A percentile compares a stretch with the other conserved stretches of the same genome.
Evolutionary conservation across 176 grass and related monocot genomes (phyloP).

Genomic region (Oryza punctata): DNA sequence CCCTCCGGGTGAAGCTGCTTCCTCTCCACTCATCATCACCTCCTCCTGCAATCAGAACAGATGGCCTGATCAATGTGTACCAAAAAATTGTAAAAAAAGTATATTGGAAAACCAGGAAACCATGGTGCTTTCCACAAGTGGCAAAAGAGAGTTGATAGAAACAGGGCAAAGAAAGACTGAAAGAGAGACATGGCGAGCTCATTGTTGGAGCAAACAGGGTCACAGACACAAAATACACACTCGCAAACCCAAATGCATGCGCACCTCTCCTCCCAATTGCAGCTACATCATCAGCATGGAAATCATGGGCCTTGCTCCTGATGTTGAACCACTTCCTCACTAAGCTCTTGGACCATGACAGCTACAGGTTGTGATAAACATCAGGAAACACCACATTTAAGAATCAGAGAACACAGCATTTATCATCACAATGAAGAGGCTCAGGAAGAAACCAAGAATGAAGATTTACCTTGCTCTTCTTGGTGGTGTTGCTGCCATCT

Average conservation of each 20-base stretch:
- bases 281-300: constrained; percentile 81
- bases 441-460: not conserved
- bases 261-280: constrained; percentile 40
- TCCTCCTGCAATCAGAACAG: constrained; percentile 48
- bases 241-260: not conserved
- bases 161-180: constrained; percentile 18
- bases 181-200: constrained; percentile 25
- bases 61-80: constrained; percentile 10
- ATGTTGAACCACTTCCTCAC: constrained; percentile 98
- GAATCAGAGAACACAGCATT: not conserved
- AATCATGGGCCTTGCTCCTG: constrained; percentile 91
- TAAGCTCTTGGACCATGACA: constrained; percentile 90
- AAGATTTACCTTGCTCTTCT: constrained; percentile 83
- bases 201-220: constrained; percentile 20
- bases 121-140: not conserved
- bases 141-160: constrained; percentile 24
- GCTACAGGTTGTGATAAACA: constrained; percentile 46
- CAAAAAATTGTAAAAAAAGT: constrained; percentile 1
- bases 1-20: constrained; percentile 76
- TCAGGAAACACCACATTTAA: constrained; percentile 13
- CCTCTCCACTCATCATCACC: constrained; percentile 79
- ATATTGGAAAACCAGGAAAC: not conserved
- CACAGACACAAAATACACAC: constrained; percentile 10
- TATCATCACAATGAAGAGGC: constrained; percentile 11
- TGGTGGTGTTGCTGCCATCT: constrained; percentile 64